Conservation (phyloP, 2,329 filamentous ascomycete genomes). For the Erysiphe pulchra region DNA sequence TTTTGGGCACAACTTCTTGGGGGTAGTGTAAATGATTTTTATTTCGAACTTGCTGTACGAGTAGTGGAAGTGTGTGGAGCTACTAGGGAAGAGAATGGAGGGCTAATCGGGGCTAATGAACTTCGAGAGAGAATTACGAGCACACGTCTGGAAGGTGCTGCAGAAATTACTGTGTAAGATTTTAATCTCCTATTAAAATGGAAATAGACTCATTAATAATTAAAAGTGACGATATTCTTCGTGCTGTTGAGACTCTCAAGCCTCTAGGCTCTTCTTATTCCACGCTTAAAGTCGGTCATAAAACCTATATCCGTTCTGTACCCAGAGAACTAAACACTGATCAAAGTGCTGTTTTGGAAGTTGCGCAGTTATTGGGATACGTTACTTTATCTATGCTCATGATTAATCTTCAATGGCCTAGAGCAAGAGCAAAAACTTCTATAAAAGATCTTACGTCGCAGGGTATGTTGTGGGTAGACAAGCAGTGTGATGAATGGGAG, state of each 20-base stretch:
- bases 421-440: conserved; percentile 62
- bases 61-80: conserved; percentile 80
- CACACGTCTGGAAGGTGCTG: conserved; percentile 46
- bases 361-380: conserved; percentile 68
- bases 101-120: conserved; percentile 64
- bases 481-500: conserved; percentile 62
- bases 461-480: conserved; percentile 84
- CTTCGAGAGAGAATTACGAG: conserved; percentile 50
- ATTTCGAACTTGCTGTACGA: conserved; percentile 88
- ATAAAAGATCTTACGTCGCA: conserved; percentile 74
- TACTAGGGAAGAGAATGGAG: conserved; percentile 75
- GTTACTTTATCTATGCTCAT: conserved; percentile 76
- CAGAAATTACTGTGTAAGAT: conserved; percentile 49
- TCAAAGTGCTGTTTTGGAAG: conserved; percentile 78
- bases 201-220: conserved; percentile 2
- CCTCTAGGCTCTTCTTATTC: conserved; percentile 76
- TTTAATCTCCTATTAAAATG: no score
- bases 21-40: conserved; percentile 86
- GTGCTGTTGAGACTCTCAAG: conserved; percentile 65
- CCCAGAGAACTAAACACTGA: conserved; percentile 90
- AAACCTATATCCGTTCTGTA: conserved; percentile 71
- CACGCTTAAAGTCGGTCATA: conserved; percentile 58
- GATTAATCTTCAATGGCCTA: conserved; percentile 65
- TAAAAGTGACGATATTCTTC: conserved; percentile 57
- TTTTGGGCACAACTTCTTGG: conserved; percentile 88